phyloP scores from a whole-genome alignment of 1,139 yeast species.

The Zygosaccharomyces sapae region DNA sequence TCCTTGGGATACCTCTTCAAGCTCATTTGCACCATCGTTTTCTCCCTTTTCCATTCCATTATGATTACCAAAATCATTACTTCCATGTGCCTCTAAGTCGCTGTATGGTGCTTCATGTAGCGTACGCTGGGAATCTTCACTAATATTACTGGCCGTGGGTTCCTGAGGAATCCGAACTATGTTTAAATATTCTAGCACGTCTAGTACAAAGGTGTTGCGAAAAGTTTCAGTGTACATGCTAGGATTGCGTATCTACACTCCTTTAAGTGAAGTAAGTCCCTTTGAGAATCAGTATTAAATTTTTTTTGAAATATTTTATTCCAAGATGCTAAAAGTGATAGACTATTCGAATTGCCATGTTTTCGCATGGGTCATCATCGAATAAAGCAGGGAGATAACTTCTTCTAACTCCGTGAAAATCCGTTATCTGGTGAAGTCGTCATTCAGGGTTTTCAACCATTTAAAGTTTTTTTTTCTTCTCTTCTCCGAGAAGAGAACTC shows the following conservation, averaged over 20 bases:
- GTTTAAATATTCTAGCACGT: slow-evolving; percentile 10
- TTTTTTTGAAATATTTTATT: too few species aligned
- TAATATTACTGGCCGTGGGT: neutral
- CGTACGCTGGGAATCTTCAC: neutral
- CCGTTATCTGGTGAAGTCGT: too few species aligned
- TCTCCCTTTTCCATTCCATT: neutral
- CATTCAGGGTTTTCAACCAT: too few species aligned
- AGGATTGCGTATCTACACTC: neutral
- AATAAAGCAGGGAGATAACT: too few species aligned
- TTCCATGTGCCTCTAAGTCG: slow-evolving; percentile 1
- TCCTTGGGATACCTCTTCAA: neutral
- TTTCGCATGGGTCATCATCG: too few species aligned
- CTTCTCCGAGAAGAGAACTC: too few species aligned
- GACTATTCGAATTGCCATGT: too few species aligned
- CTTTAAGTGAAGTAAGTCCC: neutral
- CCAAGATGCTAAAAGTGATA: too few species aligned
- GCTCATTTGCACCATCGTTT: too few species aligned
- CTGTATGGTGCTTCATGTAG: neutral
- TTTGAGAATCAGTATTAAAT: too few species aligned
- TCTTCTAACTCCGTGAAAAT: too few species aligned
- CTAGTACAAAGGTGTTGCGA: slow-evolving; percentile 13
- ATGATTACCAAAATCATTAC: neutral
- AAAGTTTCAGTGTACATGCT: slow-evolving; percentile 6
- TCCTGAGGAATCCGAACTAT: slow-evolving; percentile 4
- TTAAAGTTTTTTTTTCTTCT: too few species aligned